Conservation (phyloP, 2,329 filamentous ascomycete species). For the Paracamarosporium sp. region DNA sequence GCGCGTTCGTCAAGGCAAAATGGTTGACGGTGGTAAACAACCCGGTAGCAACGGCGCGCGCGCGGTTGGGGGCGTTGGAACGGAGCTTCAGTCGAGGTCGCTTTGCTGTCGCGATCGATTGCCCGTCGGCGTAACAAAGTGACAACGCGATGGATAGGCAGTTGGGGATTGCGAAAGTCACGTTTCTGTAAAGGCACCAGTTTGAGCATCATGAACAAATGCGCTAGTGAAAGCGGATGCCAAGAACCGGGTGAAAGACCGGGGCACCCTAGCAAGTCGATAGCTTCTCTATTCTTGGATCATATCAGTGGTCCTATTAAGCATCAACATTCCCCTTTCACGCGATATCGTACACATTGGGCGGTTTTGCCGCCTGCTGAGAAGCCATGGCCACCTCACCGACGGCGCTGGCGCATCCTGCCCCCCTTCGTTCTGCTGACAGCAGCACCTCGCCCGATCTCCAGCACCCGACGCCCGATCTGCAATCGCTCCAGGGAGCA, state of each 20-base stretch:
- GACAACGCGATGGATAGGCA: neutral
- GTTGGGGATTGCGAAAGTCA: neutral
- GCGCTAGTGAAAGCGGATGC: neutral
- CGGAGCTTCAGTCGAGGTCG: no score
- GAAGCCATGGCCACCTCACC: conserved; percentile 32
- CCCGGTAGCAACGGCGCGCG: no score
- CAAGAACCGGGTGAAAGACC: neutral
- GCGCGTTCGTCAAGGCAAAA: neutral
- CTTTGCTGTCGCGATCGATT: neutral
- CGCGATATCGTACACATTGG: neutral
- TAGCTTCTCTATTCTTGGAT: conserved; percentile 31
- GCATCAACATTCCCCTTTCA: conserved; percentile 3
- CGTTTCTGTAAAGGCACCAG: neutral
- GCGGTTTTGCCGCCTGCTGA: conserved; percentile 7
- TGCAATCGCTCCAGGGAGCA: conserved; percentile 66
- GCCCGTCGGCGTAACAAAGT: neutral
- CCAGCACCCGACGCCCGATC: conserved; percentile 67
- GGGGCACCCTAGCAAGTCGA: conserved; percentile 16
- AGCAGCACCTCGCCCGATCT: conserved; percentile 30
- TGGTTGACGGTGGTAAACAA: no score
- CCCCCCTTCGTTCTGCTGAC: conserved; percentile 26
- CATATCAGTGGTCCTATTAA: neutral
- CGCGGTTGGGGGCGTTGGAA: no score
- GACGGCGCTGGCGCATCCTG: conserved; percentile 23
- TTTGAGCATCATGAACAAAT: neutral